Evolutionary conservation across 2,329 filamentous ascomycete genomes (phyloP).

Genomic region (Colletotrichum sp.): DNA sequence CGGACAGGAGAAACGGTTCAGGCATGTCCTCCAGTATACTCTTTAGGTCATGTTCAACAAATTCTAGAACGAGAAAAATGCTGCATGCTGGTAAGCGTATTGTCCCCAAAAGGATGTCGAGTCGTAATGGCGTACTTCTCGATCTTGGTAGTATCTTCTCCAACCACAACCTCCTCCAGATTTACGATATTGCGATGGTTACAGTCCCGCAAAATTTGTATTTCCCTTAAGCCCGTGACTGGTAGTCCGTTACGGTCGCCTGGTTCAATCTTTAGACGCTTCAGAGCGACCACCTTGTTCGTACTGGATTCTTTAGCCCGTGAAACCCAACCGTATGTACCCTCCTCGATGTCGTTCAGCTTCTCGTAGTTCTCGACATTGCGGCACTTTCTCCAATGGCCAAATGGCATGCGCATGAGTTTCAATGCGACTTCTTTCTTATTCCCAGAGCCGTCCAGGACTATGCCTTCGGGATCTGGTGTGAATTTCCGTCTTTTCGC

Average conservation of each 20-base stretch:
- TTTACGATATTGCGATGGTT: slow-evolving; percentile 82
- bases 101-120: slow-evolving; percentile 37
- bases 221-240: slow-evolving; percentile 91
- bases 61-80: slow-evolving; percentile 95
- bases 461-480: slow-evolving; percentile 37
- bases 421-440: slow-evolving; percentile 43
- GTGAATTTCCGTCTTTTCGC: slow-evolving; percentile 67
- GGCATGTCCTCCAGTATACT: slow-evolving; percentile 92
- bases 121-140: slow-evolving; percentile 50
- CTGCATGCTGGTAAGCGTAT: slow-evolving; percentile 45
- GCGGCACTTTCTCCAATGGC: slow-evolving; percentile 71
- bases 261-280: slow-evolving; percentile 88
- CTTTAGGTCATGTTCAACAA: slow-evolving; percentile 96
- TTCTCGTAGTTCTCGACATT: slow-evolving; percentile 89
- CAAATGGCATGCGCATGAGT: slow-evolving; percentile 73
- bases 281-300: slow-evolving; percentile 85
- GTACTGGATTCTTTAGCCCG: slow-evolving; percentile 76
- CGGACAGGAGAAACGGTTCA: slow-evolving; percentile 89
- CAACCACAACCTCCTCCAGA: slow-evolving; percentile 83
- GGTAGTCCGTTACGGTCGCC: slow-evolving; percentile 78
- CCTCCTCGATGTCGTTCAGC: slow-evolving; percentile 96
- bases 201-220: slow-evolving; percentile 85
- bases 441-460: slow-evolving; percentile 24
- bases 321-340: slow-evolving; percentile 93
- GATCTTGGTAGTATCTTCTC: slow-evolving; percentile 59